Conservation (phyloP, 345 rosid genomes). For the Melaleuca quinquenervia region DNA sequence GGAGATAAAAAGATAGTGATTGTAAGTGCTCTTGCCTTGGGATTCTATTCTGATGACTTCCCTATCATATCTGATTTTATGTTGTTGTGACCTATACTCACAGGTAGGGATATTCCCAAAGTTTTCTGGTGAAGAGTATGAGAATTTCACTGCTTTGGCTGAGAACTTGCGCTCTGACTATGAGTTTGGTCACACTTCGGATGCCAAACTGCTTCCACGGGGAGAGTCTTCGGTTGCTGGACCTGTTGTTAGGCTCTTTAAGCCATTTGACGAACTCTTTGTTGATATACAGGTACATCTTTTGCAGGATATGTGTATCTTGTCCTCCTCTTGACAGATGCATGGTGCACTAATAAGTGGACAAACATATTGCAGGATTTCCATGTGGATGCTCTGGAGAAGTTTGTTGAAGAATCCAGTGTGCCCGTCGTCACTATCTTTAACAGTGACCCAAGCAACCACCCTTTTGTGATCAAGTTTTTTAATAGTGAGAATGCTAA, state of each 20-base stretch:
- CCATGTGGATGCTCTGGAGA: slow-evolving; percentile 58
- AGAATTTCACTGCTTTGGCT: slow-evolving; percentile 56
- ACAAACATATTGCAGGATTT: slow-evolving; percentile 47
- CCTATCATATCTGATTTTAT: neutral
- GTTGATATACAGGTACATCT: slow-evolving; percentile 66
- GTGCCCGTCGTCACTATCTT: slow-evolving; percentile 62
- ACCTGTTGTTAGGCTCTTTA: slow-evolving; percentile 81
- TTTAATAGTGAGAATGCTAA: slow-evolving; percentile 60
- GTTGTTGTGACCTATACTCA: neutral
- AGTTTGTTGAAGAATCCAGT: slow-evolving; percentile 72
- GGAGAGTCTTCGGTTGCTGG: slow-evolving; percentile 83
- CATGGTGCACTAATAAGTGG: neutral
- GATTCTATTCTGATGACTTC: neutral
- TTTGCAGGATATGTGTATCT: neutral
- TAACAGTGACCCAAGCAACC: slow-evolving; percentile 63
- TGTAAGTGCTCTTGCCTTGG: slow-evolving; percentile 36
- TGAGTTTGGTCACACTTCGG: slow-evolving; percentile 74
- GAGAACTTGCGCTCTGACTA: slow-evolving; percentile 83
- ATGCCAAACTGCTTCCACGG: slow-evolving; percentile 83
- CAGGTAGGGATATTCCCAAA: slow-evolving; percentile 93
- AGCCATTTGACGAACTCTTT: slow-evolving; percentile 89
- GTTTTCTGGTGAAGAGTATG: slow-evolving; percentile 79
- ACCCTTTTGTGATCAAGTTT: slow-evolving; percentile 70
- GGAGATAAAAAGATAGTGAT: slow-evolving; percentile 55
- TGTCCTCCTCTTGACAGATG: neutral